Evolutionary conservation across 2,329 filamentous ascomycete species (phyloP).

Genomic region (Venturia effusa): DNA sequence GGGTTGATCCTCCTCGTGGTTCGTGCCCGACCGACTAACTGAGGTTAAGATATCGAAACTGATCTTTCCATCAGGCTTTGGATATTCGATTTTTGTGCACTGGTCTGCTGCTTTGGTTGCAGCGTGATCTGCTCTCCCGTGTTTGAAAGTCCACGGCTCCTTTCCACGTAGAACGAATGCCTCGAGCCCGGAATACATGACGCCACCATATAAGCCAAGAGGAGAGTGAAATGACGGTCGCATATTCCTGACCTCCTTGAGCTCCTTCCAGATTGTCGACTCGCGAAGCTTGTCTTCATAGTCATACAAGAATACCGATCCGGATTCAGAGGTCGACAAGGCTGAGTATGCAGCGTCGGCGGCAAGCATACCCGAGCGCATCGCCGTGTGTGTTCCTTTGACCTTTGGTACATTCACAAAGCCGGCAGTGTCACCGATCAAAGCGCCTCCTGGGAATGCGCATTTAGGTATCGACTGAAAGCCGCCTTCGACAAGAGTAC

Average conservation of each 20-base stretch:
- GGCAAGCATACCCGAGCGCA: slow-evolving; percentile 94
- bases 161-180: slow-evolving; percentile 78
- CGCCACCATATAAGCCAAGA: slow-evolving; percentile 78
- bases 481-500: slow-evolving; percentile 85
- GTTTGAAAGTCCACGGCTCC: slow-evolving; percentile 84
- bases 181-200: slow-evolving; percentile 88
- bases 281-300: slow-evolving; percentile 84
- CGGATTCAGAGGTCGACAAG: slow-evolving; percentile 47
- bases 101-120: slow-evolving; percentile 71
- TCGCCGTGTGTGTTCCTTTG: slow-evolving; percentile 95
- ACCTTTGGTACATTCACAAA: slow-evolving; percentile 98
- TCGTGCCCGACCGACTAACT: slow-evolving; percentile 89
- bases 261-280: slow-evolving; percentile 85
- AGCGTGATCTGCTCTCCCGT: slow-evolving; percentile 65
- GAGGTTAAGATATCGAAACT: slow-evolving; percentile 94
- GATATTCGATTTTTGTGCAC: slow-evolving; percentile 85
- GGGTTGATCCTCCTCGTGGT: slow-evolving; percentile 97
- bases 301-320: slow-evolving; percentile 81
- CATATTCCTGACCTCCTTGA: slow-evolving; percentile 95
- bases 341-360: slow-evolving; percentile 83
- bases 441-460: slow-evolving; percentile 86
- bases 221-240: slow-evolving; percentile 85
- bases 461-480: slow-evolving; percentile 98
- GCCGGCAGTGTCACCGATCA: slow-evolving; percentile 92
- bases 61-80: slow-evolving; percentile 90